A percentile compares a stretch with the other conserved stretches of the same genome.
Evolutionary conservation across 768 basidiomycete species (phyloP).

Genomic region (Mycena galopus): DNA sequence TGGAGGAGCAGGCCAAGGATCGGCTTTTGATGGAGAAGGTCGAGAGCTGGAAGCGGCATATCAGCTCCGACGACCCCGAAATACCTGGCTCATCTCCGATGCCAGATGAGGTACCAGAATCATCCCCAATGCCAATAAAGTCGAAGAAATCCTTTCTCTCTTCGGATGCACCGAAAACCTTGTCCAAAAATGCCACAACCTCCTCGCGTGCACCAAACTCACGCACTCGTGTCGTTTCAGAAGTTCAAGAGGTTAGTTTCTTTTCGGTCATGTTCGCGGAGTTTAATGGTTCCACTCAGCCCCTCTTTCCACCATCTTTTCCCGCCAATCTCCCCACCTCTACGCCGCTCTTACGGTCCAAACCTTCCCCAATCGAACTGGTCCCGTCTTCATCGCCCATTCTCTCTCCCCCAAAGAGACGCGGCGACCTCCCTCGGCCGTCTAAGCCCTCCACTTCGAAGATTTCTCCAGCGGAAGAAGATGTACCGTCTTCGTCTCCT

Average conservation of each 20-base stretch:
- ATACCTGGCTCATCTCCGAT: not conserved
- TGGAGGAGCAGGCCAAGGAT: constrained; percentile 47
- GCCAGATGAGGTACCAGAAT: not conserved
- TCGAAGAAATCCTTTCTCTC: not conserved
- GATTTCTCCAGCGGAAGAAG: constrained; percentile 9
- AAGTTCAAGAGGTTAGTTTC: constrained; percentile 47
- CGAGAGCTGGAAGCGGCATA: constrained; percentile 28
- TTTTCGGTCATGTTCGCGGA: constrained; percentile 8
- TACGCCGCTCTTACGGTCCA: constrained; percentile 59
- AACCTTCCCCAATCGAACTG: constrained; percentile 57
- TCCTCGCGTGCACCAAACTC: constrained; percentile 6
- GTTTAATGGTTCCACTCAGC: constrained; percentile 42
- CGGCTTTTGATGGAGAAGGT: constrained; percentile 34
- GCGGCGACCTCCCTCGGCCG: not conserved
- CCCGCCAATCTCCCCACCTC: constrained; percentile 66
- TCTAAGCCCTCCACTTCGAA: constrained; percentile 7
- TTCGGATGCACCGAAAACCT: not conserved
- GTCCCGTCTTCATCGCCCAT: constrained; percentile 45
- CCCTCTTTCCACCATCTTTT: constrained; percentile 70
- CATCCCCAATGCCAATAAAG: not conserved
- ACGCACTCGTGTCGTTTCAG: constrained; percentile 20
- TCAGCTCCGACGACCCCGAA: not conserved
- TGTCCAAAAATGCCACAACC: not conserved
- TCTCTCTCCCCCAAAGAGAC: constrained; percentile 6
- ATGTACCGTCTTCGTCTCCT: constrained; percentile 29